These are phyloP conservation scores for Pyracantha coccinea DNA, from an alignment of 331 rosid species.

Conservation along the genomic window DNA sequence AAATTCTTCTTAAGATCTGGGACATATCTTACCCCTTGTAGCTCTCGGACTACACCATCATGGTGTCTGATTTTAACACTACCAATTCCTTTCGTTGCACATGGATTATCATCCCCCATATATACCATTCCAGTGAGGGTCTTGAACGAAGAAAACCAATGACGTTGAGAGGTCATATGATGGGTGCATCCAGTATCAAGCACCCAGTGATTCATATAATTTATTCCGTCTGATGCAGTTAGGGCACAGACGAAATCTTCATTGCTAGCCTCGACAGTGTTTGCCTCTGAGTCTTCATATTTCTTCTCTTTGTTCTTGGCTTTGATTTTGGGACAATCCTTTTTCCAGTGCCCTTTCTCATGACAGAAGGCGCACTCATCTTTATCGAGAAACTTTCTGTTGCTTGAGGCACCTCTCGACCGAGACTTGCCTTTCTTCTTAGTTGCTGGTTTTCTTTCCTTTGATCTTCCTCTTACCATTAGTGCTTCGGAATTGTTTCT, in stretches of 20 bases:
- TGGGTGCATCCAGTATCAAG: background rate
- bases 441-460: background rate
- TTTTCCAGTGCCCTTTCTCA: background rate
- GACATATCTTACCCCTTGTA: no score
- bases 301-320: no score
- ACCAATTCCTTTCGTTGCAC: background rate
- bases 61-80: no score
- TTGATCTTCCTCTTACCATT: background rate
- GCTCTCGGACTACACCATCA: no score
- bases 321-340: background rate
- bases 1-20: no score
- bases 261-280: no score
- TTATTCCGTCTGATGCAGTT: background rate
- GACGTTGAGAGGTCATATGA: background rate
- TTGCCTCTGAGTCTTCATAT: no score
- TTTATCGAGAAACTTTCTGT: no score
- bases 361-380: no score
- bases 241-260: background rate
- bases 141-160: background rate
- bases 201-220: background rate
- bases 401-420: no score
- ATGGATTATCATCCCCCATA: background rate
- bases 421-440: background rate
- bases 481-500: background rate
- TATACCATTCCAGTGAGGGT: background rate